Base-by-base conservation (phyloP, 2,329 filamentous ascomycete species). In the Trichoderma breve region DNA sequence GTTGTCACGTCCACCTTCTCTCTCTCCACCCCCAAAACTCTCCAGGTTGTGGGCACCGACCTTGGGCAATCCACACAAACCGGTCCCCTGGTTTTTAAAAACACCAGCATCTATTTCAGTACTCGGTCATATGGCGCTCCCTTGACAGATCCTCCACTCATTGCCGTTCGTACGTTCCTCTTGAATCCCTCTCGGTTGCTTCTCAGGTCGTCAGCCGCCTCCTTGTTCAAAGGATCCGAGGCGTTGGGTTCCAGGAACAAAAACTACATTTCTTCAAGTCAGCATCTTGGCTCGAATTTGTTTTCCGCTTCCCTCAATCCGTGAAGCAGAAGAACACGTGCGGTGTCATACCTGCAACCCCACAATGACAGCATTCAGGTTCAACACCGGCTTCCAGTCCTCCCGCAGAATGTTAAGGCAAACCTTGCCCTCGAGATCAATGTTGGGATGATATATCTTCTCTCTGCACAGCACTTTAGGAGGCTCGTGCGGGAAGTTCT, bases 371-470 rank as follows among this genome's bases (percentile, higher is more conserved):
- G 96, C 95, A 80, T 98, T 98, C 80, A 99, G 83, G 81, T 98
- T 98, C 80, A 99, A 84, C 58, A 99, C 96, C 0, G 96, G 96
- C 86, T 98, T 99, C 96, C 96, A 99, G 84, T 99, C 96, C 84
- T 99, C 96, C 74, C 96, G 87, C 79, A 99, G 83, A 78, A 99
- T 99, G 82, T 99, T 99, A 79, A 99, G 84, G 85, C 96, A 99
- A 74, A 99, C 95, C 80, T 99, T 99, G 77, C 96, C 96, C 81
- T 98, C 94, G 53, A 97, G 88, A 79, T 99, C 96, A 80, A 99
- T 99, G 83, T 99, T 99, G 6, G 96, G 96, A 81, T 99, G 96
- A 84, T 99, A 99, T 78, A 99, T 98, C 87, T 97, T 98, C 84
- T 99, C 93, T 76, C 91, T 92, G 84, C 96, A 98, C 79, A 93